A percentile compares a stretch with the other conserved stretches of the same genome.
Conservation (phyloP, 192 early-diverging fungal genomes). For the Podila clonocystis region DNA sequence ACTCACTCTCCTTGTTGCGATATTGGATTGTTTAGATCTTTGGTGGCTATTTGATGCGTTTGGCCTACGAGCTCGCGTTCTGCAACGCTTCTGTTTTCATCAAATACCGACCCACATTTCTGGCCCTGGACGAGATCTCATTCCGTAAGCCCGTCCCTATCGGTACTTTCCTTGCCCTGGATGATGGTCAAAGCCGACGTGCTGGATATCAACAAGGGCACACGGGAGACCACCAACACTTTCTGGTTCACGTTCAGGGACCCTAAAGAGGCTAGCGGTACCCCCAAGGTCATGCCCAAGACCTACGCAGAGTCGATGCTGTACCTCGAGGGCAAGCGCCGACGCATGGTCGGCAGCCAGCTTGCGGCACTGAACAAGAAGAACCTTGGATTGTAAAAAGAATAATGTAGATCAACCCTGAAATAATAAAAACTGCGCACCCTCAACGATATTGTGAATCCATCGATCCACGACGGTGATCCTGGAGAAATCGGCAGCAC, state of each 20-base stretch:
- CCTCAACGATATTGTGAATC: too few relatives aligned
- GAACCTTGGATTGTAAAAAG: slow-evolving; percentile 22
- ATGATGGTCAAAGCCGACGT: slow-evolving; percentile 83
- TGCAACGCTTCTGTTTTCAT: slow-evolving; percentile 78
- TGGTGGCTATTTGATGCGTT: slow-evolving; percentile 85
- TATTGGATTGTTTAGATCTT: slow-evolving; percentile 61
- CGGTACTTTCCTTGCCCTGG: slow-evolving; percentile 78
- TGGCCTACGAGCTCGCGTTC: slow-evolving; percentile 88
- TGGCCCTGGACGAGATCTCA: slow-evolving; percentile 78
- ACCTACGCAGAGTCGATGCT: slow-evolving; percentile 88
- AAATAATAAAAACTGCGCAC: too few relatives aligned
- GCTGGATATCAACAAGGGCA: slow-evolving; percentile 68
- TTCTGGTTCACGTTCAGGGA: slow-evolving; percentile 87
- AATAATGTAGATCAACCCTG: too few relatives aligned
- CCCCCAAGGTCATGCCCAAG: slow-evolving; percentile 76
- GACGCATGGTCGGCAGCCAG: slow-evolving; percentile 36
- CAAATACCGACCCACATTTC: slow-evolving; percentile 62
- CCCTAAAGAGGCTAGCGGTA: slow-evolving; percentile 14
- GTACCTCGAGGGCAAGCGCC: slow-evolving; percentile 80
- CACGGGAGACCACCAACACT: slow-evolving; percentile 79
- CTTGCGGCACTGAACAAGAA: slow-evolving; percentile 20
- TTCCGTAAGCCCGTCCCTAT: slow-evolving; percentile 90
- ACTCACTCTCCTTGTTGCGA: neutral
- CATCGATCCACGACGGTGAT: too few relatives aligned
- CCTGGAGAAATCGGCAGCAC: too few relatives aligned